phyloP scores from a whole-genome alignment of 1,284 basidiomycete species.

The Rhodotorula sp. region DNA sequence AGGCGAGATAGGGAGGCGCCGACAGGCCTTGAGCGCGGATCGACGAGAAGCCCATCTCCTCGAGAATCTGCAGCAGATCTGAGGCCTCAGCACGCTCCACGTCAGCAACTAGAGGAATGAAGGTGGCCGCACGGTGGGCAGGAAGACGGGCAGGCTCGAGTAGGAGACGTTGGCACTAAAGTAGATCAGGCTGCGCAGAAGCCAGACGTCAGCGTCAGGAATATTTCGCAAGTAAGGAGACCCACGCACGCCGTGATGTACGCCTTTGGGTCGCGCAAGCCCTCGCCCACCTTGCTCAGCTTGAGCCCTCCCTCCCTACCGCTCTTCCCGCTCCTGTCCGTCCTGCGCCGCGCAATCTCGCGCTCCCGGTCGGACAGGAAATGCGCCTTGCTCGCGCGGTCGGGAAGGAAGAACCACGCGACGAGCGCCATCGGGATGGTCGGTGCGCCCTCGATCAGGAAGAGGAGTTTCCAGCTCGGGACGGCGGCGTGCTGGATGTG shows the following conservation, averaged over 20 bases:
- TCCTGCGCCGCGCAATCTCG: constrained; percentile 43
- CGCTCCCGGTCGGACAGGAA: constrained; percentile 46
- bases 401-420: constrained; percentile 45
- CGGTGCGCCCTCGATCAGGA: constrained; percentile 47
- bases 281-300: constrained; percentile 25
- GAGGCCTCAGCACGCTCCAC: not conserved
- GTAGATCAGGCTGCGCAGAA: constrained; percentile 27
- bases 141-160: constrained; percentile 47
- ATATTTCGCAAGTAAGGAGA: not conserved
- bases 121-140: constrained; percentile 33
- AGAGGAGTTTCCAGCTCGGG: constrained; percentile 44
- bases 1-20: constrained; percentile 40
- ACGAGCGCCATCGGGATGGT: constrained; percentile 44
- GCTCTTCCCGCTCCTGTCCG: constrained; percentile 30
- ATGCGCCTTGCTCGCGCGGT: constrained; percentile 40
- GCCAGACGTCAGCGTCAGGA: not conserved
- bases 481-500: constrained; percentile 39
- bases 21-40: constrained; percentile 33
- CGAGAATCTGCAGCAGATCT: constrained; percentile 30
- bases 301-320: constrained; percentile 16
- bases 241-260: constrained; percentile 36
- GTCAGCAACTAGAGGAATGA: not conserved
- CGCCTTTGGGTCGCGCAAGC: constrained; percentile 44
- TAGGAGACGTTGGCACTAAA: constrained; percentile 48
- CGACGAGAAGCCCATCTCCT: constrained; percentile 44